Evolutionary conservation across 768 basidiomycete genomes (phyloP).

Genomic region (Postia placenta): DNA sequence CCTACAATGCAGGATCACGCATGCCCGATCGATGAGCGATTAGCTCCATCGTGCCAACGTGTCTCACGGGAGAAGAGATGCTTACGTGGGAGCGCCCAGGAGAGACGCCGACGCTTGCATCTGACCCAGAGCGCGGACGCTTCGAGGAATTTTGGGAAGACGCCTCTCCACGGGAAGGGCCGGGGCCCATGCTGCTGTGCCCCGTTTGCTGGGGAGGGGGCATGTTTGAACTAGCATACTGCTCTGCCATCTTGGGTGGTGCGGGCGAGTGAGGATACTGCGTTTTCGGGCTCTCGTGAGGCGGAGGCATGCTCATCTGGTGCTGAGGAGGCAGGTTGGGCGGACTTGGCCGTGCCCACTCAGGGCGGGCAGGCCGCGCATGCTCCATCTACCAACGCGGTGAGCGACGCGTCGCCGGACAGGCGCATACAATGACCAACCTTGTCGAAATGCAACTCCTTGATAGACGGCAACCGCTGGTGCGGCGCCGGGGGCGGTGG

Average conservation of each 20-base stretch:
- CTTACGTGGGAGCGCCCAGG: constrained; percentile 49
- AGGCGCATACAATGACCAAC: background rate
- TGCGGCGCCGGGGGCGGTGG: constrained; percentile 31
- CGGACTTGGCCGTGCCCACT: constrained; percentile 15
- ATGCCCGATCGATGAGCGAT: constrained; percentile 15
- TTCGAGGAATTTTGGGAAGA: constrained; percentile 33
- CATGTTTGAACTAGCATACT: constrained; percentile 42
- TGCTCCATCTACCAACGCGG: constrained; percentile 17
- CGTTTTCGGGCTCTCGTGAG: constrained; percentile 18
- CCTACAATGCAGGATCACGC: constrained; percentile 19
- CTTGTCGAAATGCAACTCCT: constrained; percentile 56
- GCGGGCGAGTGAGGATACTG: constrained; percentile 16
- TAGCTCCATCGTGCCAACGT: constrained; percentile 15
- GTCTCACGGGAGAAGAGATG: constrained; percentile 10
- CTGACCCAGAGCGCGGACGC: constrained; percentile 31
- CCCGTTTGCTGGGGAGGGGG: constrained; percentile 23
- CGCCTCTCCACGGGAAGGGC: constrained; percentile 18
- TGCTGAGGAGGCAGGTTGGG: constrained; percentile 13
- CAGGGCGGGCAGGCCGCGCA: constrained; percentile 28
- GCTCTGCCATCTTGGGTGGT: constrained; percentile 41
- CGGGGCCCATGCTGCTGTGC: constrained; percentile 7
- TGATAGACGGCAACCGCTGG: constrained; percentile 64
- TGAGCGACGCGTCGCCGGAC: background rate
- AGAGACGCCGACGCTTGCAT: constrained; percentile 34
- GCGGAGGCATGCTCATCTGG: constrained; percentile 15